A percentile compares a stretch with the other conserved stretches of the same genome.
These are phyloP conservation scores for Aspergillus ostianus DNA, from an alignment of 495 filamentous ascomycete species.

Conservation along the genomic window DNA sequence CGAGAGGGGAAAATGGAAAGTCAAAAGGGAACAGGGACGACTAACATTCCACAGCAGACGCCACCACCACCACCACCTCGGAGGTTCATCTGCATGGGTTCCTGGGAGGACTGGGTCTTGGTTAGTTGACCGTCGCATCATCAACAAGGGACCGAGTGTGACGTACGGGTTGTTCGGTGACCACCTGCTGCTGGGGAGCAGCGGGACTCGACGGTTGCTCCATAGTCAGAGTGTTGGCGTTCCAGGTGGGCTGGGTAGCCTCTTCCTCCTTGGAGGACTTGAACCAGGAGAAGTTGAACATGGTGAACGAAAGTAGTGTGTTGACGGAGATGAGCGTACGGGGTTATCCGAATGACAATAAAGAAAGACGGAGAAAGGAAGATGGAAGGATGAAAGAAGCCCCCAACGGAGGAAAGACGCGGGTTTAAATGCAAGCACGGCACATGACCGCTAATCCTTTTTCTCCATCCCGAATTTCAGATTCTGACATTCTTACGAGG, in stretches of 20 bases:
- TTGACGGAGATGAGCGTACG: conserved; percentile 1
- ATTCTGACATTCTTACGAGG: too few species aligned
- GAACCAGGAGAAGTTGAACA: conserved; percentile 40
- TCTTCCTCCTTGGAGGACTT: conserved; percentile 37
- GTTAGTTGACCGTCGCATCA: not conserved
- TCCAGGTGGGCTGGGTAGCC: conserved; percentile 26
- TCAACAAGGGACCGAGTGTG: not conserved
- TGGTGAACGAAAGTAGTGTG: conserved; percentile 12
- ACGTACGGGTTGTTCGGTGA: conserved; percentile 39
- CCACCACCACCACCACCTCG: conserved; percentile 43
- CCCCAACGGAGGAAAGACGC: not conserved
- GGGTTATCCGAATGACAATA: not conserved
- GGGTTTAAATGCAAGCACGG: not conserved
- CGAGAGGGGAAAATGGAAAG: not conserved
- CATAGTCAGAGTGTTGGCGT: conserved; percentile 33
- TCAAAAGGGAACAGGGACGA: conserved; percentile 5
- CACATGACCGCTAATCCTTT: not conserved
- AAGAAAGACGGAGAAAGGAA: not conserved
- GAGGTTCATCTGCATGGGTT: conserved; percentile 39
- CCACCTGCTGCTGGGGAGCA: conserved; percentile 27
- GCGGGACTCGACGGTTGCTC: conserved; percentile 39
- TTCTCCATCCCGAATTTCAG: not conserved
- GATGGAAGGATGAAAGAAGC: not conserved
- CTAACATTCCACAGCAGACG: conserved; percentile 48
- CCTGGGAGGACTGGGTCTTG: conserved; percentile 28